Evolutionary conservation across 1,284 basidiomycete species (phyloP).

Genomic region (Erythrobasidium hasegawianum): DNA sequence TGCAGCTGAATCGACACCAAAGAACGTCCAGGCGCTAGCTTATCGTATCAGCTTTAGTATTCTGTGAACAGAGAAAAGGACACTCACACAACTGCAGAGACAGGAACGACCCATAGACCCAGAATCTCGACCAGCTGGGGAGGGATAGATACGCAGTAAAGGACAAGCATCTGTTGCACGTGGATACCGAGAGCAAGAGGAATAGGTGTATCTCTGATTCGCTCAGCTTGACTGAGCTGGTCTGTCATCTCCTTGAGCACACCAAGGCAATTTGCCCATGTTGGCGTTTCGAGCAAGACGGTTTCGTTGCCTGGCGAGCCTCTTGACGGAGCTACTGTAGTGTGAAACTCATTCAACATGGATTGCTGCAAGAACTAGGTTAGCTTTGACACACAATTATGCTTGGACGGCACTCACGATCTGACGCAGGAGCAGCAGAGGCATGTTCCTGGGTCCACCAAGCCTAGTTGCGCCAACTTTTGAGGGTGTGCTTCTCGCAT

Average conservation of each 20-base stretch:
- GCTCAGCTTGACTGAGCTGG: slow-evolving; percentile 40
- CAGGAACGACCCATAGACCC: slow-evolving; percentile 41
- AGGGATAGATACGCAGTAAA: slow-evolving; percentile 43
- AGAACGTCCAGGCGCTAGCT: slow-evolving; percentile 37
- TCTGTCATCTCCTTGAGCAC: slow-evolving; percentile 40
- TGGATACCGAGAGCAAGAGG: slow-evolving; percentile 42
- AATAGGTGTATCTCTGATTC: slow-evolving; percentile 44
- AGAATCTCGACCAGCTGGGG: slow-evolving; percentile 40
- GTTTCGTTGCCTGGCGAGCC: slow-evolving; percentile 18
- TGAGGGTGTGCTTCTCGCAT: neutral
- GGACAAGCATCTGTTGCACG: slow-evolving; percentile 41
- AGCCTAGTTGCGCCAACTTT: slow-evolving; percentile 16
- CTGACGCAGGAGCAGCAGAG: slow-evolving; percentile 26
- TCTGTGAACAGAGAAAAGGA: neutral
- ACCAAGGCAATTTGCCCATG: slow-evolving; percentile 37
- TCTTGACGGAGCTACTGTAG: slow-evolving; percentile 12
- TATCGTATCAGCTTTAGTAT: neutral
- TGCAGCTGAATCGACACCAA: slow-evolving; percentile 42
- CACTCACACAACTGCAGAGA: slow-evolving; percentile 36
- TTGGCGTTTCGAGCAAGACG: slow-evolving; percentile 15
- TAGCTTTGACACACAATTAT: no score
- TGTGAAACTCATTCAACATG: slow-evolving; percentile 30
- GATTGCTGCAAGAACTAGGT: slow-evolving; percentile 5
- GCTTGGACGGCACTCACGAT: neutral
- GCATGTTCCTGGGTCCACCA: slow-evolving; percentile 32